Conservation (phyloP, 805 yeast genomes). For the Yarrowia sp. region DNA sequence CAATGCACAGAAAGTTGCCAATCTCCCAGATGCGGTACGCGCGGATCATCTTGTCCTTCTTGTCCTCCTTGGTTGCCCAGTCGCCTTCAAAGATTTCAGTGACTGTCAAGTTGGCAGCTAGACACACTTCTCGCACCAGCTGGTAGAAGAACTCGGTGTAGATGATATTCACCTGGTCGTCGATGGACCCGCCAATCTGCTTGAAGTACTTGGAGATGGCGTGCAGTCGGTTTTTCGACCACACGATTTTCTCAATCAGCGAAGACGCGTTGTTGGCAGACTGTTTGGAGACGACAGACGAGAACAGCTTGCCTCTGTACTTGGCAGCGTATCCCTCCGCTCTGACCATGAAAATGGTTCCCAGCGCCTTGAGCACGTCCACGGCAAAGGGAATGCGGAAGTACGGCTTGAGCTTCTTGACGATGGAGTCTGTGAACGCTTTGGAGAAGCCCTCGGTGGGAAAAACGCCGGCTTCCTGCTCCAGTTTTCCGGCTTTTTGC, state of each 20-base stretch:
- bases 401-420: slow-evolving; percentile 6
- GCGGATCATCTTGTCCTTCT: slow-evolving; percentile 17
- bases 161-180: slow-evolving; percentile 21
- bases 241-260: background rate
- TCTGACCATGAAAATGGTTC: slow-evolving; percentile 3
- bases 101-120: slow-evolving; percentile 2
- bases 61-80: slow-evolving; percentile 17
- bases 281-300: background rate
- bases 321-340: slow-evolving; percentile 6
- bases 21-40: slow-evolving; percentile 22
- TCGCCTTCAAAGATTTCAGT: slow-evolving; percentile 15
- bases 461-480: background rate
- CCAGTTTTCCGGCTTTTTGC: slow-evolving; percentile 12
- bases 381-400: slow-evolving; percentile 15
- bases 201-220: background rate
- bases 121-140: slow-evolving; percentile 18
- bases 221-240: background rate
- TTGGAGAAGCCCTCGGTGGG: slow-evolving; percentile 12
- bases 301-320: slow-evolving; percentile 14
- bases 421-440: background rate
- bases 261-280: background rate
- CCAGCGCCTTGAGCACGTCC: slow-evolving; percentile 16
- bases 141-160: slow-evolving; percentile 18
- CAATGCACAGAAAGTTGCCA: slow-evolving; percentile 10
- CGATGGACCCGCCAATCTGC: background rate